Percentiles rank a stretch among this genome's conserved stretches.
phyloP scores from a whole-genome alignment of 768 basidiomycete species.

The Tulasnella calospora region DNA sequence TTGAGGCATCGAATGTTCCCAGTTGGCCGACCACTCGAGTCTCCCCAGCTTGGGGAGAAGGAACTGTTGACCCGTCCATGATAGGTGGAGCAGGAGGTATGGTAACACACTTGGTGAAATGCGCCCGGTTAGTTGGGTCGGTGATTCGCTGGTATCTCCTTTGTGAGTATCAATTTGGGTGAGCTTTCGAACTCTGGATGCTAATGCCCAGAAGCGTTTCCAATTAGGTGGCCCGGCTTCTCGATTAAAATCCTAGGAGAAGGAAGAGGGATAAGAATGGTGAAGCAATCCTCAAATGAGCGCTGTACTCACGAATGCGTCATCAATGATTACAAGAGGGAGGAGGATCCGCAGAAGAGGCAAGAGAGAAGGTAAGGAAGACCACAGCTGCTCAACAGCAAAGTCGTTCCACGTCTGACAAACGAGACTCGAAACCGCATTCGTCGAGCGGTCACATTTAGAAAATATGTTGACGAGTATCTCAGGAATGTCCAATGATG shows the following conservation, averaged over 20 bases:
- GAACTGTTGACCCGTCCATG: not conserved
- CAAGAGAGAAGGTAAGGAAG: not conserved
- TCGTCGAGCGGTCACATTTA: not conserved
- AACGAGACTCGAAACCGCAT: not conserved
- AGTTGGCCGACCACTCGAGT: not conserved
- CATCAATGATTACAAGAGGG: not conserved
- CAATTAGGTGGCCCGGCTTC: not conserved
- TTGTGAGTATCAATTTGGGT: not conserved
- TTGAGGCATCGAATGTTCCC: not conserved
- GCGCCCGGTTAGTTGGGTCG: not conserved
- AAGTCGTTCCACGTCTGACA: not conserved
- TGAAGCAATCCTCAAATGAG: not conserved
- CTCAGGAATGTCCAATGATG: not conserved
- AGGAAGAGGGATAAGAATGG: not conserved
- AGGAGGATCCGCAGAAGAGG: not conserved
- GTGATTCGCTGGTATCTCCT: not conserved
- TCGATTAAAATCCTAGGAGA: not conserved
- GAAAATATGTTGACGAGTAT: not conserved
- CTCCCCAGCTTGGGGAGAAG: not conserved
- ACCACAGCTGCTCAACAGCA: not conserved
- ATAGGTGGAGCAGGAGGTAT: not conserved
- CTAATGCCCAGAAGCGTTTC: not conserved
- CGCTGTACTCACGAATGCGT: not conserved
- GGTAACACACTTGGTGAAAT: not conserved
- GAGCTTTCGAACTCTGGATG: not conserved